These are phyloP conservation scores for Phylloporus rhodoxanthus DNA, from an alignment of 768 basidiomycete genomes.

Conservation along the genomic window DNA sequence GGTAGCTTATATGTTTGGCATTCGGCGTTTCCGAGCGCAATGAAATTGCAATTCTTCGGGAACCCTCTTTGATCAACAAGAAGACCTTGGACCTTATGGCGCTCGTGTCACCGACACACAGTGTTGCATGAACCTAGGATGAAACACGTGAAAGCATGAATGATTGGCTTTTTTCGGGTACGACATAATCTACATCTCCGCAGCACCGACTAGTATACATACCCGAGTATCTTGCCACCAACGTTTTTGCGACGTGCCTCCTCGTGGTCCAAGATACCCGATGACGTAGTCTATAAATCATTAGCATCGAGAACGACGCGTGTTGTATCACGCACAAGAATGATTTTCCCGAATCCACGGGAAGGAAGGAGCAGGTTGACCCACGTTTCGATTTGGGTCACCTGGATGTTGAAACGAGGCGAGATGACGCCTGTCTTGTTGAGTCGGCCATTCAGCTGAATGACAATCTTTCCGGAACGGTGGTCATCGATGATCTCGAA, in stretches of 20 bases:
- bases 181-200: constrained; percentile 22
- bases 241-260: constrained; percentile 98
- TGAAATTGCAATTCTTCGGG: neutral
- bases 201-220: constrained; percentile 63
- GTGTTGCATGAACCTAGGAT: neutral
- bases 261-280: constrained; percentile 98
- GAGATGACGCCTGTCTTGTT: constrained; percentile 99
- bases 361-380: constrained; percentile 95
- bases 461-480: constrained; percentile 94
- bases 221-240: constrained; percentile 91
- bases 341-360: constrained; percentile 94
- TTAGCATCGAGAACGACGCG: neutral
- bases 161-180: constrained; percentile 11
- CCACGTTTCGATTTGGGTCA: constrained; percentile 90
- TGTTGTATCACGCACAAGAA: constrained; percentile 56
- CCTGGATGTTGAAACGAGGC: constrained; percentile 96
- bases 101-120: neutral
- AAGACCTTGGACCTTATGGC: neutral
- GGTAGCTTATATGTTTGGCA: no score
- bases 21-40: no score
- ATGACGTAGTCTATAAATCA: constrained; percentile 76
- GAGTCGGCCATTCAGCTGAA: constrained; percentile 95
- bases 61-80: neutral
- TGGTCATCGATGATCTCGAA: constrained; percentile 99
- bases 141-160: neutral